Evolutionary conservation across 345 rosid species (phyloP).

Genomic region (Heritiera littoralis): DNA sequence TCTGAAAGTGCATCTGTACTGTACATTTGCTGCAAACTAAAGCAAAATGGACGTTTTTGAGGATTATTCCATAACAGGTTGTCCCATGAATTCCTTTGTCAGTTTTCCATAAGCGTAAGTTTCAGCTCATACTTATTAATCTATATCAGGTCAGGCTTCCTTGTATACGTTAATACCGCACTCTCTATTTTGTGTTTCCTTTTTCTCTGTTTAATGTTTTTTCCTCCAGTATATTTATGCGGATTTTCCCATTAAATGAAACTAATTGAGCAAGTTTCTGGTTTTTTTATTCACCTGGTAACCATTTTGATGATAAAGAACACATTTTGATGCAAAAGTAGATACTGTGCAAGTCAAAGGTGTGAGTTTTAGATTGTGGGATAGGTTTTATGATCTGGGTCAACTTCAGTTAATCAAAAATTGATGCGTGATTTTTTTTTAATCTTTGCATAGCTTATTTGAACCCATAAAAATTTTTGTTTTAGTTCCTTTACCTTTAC

Average conservation of each 20-base stretch:
- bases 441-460: not conserved
- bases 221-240: not conserved
- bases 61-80: not conserved
- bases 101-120: not conserved
- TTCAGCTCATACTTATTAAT: not conserved
- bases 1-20: not conserved
- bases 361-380: conserved; percentile 17
- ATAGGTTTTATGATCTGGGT: conserved; percentile 8
- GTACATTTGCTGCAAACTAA: not conserved
- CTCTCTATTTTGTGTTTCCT: not conserved
- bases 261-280: not conserved
- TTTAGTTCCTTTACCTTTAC: not conserved
- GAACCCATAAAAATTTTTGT: not conserved
- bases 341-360: not conserved
- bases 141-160: not conserved
- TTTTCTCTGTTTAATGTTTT: not conserved
- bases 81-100: not conserved
- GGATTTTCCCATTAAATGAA: not conserved
- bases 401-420: not conserved
- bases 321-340: not conserved
- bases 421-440: not conserved
- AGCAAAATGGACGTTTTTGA: not conserved
- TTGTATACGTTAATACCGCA: not conserved
- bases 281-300: not conserved
- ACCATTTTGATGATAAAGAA: not conserved